Conservation (phyloP, 345 rosid species). For the Barbarea vulgaris region DNA sequence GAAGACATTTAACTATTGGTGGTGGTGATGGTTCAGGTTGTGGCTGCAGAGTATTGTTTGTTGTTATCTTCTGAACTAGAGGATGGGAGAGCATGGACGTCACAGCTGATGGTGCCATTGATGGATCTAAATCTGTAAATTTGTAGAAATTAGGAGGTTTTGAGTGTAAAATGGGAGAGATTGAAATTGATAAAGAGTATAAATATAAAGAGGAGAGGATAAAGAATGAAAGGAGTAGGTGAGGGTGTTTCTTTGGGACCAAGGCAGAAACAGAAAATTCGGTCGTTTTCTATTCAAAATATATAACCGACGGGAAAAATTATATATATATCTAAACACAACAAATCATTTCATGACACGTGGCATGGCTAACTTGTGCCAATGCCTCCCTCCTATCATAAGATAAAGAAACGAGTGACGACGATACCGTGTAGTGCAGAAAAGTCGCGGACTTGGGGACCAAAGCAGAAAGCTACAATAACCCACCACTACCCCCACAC, state of each 20-base stretch:
- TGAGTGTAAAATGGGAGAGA: neutral
- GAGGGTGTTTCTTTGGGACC: conserved; percentile 16
- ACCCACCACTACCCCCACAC: neutral
- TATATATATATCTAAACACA: neutral
- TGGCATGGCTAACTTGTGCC: neutral
- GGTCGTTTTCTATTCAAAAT: neutral
- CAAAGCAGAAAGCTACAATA: neutral
- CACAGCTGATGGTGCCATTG: conserved; percentile 25
- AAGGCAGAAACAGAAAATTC: conserved; percentile 1
- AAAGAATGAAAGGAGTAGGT: conserved; percentile 29
- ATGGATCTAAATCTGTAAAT: neutral
- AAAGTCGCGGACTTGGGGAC: neutral
- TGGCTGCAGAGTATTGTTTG: conserved; percentile 14
- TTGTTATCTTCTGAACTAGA: neutral
- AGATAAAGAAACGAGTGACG: neutral
- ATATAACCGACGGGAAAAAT: neutral
- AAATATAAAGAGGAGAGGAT: conserved; percentile 12
- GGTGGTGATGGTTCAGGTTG: conserved; percentile 18
- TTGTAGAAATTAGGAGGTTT: neutral
- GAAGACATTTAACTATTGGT: neutral
- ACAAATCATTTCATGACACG: neutral
- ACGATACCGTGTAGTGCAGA: conserved; percentile 7
- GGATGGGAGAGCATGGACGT: conserved; percentile 30
- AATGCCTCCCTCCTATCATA: neutral
- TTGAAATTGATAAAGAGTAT: neutral